Evolutionary conservation across 305 asterid species (phyloP).

Genomic region (Lippia alba): DNA sequence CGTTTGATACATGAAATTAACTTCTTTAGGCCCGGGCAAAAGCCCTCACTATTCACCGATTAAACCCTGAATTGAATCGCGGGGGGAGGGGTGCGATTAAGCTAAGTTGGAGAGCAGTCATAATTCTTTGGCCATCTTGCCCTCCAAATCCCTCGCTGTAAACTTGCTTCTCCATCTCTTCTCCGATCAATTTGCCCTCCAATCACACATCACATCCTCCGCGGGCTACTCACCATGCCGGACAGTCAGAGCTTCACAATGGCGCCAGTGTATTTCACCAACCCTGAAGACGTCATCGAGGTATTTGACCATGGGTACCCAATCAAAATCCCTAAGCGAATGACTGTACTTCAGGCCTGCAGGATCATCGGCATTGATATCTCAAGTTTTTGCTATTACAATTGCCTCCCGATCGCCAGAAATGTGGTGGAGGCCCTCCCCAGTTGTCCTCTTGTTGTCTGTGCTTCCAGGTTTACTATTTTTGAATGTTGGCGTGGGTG

Average conservation of each 20-base stretch:
- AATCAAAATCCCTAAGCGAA: constrained; percentile 88
- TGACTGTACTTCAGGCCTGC: constrained; percentile 96
- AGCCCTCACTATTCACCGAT: too few relatives aligned
- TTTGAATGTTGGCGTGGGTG: not conserved
- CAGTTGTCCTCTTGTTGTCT: constrained; percentile 98
- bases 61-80: too few relatives aligned
- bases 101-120: too few relatives aligned
- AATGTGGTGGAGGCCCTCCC: constrained; percentile 97
- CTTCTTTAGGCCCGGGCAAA: too few relatives aligned
- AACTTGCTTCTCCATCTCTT: constrained; percentile 70
- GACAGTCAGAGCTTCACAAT: constrained; percentile 57
- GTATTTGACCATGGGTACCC: constrained; percentile 90
- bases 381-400: constrained; percentile 87
- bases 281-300: constrained; percentile 87
- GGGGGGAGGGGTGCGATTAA: too few relatives aligned
- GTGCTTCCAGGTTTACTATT: constrained; percentile 76
- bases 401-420: constrained; percentile 87
- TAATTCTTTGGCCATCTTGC: too few relatives aligned
- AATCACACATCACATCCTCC: constrained; percentile 40
- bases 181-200: constrained; percentile 56
- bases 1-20: too few relatives aligned
- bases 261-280: constrained; percentile 73
- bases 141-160: too few relatives aligned
- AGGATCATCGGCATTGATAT: constrained; percentile 88
- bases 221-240: constrained; percentile 80